A percentile compares a stretch with the other conserved stretches of the same genome.
phyloP scores from a whole-genome alignment of 495 filamentous ascomycete species.

The Thozetella sp. region DNA sequence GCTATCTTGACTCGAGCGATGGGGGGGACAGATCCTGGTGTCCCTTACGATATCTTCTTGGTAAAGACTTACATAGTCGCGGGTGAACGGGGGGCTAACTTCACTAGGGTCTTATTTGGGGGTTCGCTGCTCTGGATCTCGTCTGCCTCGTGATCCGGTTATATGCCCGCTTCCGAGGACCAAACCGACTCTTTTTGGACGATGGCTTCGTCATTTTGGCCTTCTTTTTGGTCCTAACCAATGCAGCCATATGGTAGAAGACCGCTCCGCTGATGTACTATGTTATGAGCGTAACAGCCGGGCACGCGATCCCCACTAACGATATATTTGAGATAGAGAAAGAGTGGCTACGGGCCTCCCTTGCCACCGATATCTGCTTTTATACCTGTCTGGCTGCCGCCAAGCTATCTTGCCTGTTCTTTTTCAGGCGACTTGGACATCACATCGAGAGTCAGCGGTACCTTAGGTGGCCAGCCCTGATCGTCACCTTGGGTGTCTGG shows the following conservation, averaged over 20 bases:
- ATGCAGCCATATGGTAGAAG: slow-evolving; percentile 8
- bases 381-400: slow-evolving; percentile 21
- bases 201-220: slow-evolving; percentile 11
- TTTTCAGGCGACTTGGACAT: slow-evolving; percentile 25
- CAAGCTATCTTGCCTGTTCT: slow-evolving; percentile 28
- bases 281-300: no score
- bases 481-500: slow-evolving; percentile 14
- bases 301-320: no score
- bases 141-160: slow-evolving; percentile 8
- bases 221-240: background rate
- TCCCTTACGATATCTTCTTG: no score
- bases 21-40: no score
- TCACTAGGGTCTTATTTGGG: slow-evolving; percentile 13
- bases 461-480: slow-evolving; percentile 18
- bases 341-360: background rate
- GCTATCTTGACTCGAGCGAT: no score
- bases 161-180: slow-evolving; percentile 3
- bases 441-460: slow-evolving; percentile 11
- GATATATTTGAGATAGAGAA: slow-evolving; percentile 1
- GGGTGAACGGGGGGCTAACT: no score
- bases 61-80: no score
- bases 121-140: background rate
- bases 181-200: slow-evolving; percentile 10
- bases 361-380: slow-evolving; percentile 18
- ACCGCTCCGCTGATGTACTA: slow-evolving; percentile 5